Conservation (phyloP, 1,284 basidiomycete genomes). For the Volvariella surrecta region DNA sequence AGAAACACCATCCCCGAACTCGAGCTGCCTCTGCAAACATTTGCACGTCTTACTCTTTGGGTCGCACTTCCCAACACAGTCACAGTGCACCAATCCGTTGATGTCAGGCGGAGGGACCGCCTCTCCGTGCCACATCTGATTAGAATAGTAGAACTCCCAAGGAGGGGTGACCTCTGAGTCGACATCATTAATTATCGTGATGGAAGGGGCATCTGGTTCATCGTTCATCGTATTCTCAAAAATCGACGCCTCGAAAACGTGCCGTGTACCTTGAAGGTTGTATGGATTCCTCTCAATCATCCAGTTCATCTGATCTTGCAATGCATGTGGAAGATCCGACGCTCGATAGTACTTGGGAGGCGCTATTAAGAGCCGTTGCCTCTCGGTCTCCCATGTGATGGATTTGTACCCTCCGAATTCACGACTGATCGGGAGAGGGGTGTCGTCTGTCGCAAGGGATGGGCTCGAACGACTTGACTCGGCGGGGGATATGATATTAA, state of each 20-base stretch:
- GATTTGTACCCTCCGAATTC: conserved; percentile 21
- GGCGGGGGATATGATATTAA: too few relatives aligned
- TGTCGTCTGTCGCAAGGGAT: too few relatives aligned
- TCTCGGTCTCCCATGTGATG: conserved; percentile 24
- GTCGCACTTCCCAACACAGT: conserved; percentile 66
- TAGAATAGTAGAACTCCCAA: conserved; percentile 76
- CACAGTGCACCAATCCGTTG: conserved; percentile 53
- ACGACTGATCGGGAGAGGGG: too few relatives aligned
- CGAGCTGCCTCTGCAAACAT: conserved; percentile 53
- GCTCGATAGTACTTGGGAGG: conserved; percentile 25
- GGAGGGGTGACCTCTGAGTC: conserved; percentile 59
- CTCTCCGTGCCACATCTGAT: conserved; percentile 63
- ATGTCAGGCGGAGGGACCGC: conserved; percentile 61
- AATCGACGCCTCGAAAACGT: conserved; percentile 50
- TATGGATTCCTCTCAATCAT: conserved; percentile 25
- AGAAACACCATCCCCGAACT: conserved; percentile 24
- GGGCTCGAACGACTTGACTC: too few relatives aligned
- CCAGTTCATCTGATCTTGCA: conserved; percentile 46
- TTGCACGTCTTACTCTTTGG: conserved; percentile 60
- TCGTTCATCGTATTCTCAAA: conserved; percentile 44
- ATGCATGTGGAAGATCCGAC: conserved; percentile 34
- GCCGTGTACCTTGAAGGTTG: conserved; percentile 24
- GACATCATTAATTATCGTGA: conserved; percentile 56
- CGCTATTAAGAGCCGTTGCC: conserved; percentile 19
- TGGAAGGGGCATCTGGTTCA: conserved; percentile 58